phyloP scores from a whole-genome alignment of 2,329 filamentous ascomycete genomes.

The Botryotinia globosa region DNA sequence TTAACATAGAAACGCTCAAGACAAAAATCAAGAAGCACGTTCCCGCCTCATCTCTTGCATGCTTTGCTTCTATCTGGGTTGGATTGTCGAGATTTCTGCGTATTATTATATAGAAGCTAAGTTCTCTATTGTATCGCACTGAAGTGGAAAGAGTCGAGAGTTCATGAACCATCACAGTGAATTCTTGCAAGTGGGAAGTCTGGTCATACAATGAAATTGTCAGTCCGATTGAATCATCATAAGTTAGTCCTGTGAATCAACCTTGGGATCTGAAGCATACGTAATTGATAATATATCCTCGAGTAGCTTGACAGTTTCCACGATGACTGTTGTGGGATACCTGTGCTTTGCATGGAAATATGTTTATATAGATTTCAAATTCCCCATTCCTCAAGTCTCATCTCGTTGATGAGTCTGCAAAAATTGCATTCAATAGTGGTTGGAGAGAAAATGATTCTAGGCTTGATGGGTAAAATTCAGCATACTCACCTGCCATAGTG shows the following conservation, averaged over 20 bases:
- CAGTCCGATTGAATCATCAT: background rate
- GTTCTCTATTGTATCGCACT: rapidly evolving
- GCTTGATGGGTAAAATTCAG: background rate
- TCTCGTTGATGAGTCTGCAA: rapidly evolving
- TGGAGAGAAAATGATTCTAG: background rate
- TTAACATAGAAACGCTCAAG: no score
- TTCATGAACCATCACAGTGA: background rate
- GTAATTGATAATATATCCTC: background rate
- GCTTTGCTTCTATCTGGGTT: no score
- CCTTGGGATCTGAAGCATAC: background rate
- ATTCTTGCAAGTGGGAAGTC: background rate
- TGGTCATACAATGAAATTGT: background rate
- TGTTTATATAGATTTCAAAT: background rate
- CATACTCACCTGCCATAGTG: no score
- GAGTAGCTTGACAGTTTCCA: background rate
- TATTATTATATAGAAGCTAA: background rate
- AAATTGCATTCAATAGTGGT: background rate
- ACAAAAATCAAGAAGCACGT: no score
- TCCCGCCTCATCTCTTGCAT: no score
- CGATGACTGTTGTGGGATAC: no score
- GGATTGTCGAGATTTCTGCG: background rate
- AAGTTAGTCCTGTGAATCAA: background rate
- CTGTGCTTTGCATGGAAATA: background rate
- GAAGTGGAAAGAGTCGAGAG: rapidly evolving
- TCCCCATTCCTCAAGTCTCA: background rate